A percentile compares a stretch with the other conserved stretches of the same genome.
These are phyloP conservation scores for Botrytis elliptica DNA, from an alignment of 2,329 filamentous ascomycete genomes.

Conservation along the genomic window DNA sequence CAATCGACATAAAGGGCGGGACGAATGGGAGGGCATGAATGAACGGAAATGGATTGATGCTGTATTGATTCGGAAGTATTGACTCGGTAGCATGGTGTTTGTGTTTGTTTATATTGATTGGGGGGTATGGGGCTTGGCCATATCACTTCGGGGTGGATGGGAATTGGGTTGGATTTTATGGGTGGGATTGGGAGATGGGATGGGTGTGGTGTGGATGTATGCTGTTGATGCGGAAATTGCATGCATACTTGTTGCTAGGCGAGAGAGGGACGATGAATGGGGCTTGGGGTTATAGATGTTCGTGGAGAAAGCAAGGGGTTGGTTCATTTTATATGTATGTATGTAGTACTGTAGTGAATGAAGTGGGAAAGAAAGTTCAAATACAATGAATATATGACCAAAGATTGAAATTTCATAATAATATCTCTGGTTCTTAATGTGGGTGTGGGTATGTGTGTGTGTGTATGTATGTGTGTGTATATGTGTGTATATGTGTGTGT, in stretches of 20 bases:
- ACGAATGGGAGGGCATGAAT: conserved; percentile 1
- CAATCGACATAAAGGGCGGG: neutral
- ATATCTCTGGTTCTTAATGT: neutral
- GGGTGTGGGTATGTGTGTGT: no score
- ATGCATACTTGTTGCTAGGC: neutral
- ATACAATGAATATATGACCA: neutral
- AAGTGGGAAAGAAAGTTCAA: neutral
- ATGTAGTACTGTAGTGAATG: neutral
- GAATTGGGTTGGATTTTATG: conserved; percentile 1
- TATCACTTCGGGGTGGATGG: neutral
- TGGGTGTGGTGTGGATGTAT: neutral
- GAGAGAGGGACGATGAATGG: neutral
- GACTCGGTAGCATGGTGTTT: conserved; percentile 11
- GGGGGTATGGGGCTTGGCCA: neutral
- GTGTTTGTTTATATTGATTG: conserved; percentile 7
- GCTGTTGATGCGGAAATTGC: neutral
- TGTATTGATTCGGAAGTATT: conserved; percentile 9
- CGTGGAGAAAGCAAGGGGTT: neutral
- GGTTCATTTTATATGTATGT: neutral
- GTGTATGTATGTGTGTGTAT: no score
- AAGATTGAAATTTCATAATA: neutral
- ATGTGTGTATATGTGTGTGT: no score
- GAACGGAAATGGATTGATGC: conserved; percentile 2
- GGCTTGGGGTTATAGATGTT: neutral
- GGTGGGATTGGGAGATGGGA: neutral